These are phyloP conservation scores for Amylostereum areolatum DNA, from an alignment of 1,284 basidiomycete genomes.

Conservation along the genomic window DNA sequence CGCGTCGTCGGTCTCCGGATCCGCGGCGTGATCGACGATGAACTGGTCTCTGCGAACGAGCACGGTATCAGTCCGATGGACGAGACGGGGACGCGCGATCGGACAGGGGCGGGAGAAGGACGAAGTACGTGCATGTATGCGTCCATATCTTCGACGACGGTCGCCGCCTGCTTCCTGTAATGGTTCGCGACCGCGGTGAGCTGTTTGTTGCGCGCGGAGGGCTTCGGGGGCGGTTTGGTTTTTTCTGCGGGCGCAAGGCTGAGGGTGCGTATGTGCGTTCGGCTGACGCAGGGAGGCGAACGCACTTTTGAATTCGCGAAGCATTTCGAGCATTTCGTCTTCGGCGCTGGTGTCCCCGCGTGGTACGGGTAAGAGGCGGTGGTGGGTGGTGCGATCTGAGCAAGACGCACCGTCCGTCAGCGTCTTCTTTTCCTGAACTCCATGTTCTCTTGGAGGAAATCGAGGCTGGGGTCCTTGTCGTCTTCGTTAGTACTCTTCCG, in stretches of 20 bases:
- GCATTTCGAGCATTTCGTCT: neutral
- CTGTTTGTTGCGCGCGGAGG: constrained; percentile 6
- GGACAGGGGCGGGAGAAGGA: too few species aligned
- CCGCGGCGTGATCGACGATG: neutral
- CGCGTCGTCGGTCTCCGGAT: neutral
- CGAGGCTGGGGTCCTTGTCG: too few species aligned
- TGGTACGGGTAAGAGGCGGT: too few species aligned
- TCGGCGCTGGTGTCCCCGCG: too few species aligned
- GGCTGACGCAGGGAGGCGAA: neutral
- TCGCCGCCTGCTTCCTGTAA: constrained; percentile 5
- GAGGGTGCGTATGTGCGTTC: neutral
- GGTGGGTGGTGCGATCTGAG: too few species aligned
- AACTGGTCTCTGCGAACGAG: constrained; percentile 7
- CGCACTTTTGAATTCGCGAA: neutral
- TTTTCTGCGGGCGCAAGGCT: constrained; percentile 2
- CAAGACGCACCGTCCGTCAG: too few species aligned
- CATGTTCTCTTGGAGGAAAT: too few species aligned
- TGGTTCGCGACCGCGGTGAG: constrained; percentile 3
- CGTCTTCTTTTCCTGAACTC: too few species aligned
- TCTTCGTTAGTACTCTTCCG: too few species aligned
- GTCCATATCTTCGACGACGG: constrained; percentile 8
- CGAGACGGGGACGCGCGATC: neutral
- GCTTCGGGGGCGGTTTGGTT: neutral
- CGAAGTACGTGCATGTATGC: constrained; percentile 14
- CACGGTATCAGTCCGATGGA: neutral